A percentile compares a stretch with the other conserved stretches of the same genome.
Conservation (phyloP, 78 protist genomes). For the Cavenderia fasciculata region DNA sequence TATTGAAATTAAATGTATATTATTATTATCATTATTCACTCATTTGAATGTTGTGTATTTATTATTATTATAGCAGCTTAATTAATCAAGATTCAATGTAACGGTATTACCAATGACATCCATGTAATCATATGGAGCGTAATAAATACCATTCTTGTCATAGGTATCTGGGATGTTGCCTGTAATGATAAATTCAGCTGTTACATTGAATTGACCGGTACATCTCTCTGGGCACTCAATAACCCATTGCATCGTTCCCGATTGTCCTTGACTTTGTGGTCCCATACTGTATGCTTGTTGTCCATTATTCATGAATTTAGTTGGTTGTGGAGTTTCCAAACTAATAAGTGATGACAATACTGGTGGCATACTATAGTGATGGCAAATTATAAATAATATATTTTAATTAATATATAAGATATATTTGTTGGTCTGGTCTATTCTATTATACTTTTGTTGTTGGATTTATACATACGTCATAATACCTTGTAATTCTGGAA, state of each 20-base stretch:
- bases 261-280: not conserved
- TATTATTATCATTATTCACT: no score
- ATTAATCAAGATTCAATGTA: not conserved
- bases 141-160: constrained; percentile 3
- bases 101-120: constrained; percentile 25
- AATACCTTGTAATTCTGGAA: constrained; percentile 10
- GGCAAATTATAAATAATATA: not conserved
- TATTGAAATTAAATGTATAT: no score
- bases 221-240: constrained; percentile 2
- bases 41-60: no score
- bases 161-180: constrained; percentile 8
- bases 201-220: not conserved
- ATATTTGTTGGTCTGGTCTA: not conserved
- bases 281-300: not conserved
- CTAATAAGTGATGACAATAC: not conserved
- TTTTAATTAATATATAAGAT: not conserved
- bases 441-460: not conserved
- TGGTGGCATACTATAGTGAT: constrained; percentile 14
- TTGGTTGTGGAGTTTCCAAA: not conserved
- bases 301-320: not conserved
- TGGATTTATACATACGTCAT: not conserved
- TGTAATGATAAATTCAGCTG: not conserved
- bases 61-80: no score
- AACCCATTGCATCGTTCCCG: not conserved
- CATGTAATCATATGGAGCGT: constrained; percentile 28